phyloP scores from a whole-genome alignment of 2,329 filamentous ascomycete genomes.

The Fusarium floridanum region DNA sequence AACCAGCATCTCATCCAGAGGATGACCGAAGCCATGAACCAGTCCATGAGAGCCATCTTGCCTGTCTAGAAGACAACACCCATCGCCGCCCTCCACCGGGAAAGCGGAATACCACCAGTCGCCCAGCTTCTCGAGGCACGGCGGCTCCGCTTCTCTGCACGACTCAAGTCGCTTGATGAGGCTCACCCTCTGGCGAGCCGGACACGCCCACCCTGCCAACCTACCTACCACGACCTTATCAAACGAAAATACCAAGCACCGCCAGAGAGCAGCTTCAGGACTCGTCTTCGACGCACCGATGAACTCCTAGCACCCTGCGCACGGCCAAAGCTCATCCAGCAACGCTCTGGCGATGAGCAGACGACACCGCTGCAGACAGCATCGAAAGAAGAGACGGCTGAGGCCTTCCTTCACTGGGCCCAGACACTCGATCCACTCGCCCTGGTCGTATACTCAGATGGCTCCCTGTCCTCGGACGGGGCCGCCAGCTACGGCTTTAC shows the following conservation, averaged over 20 bases:
- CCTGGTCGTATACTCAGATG: conserved; percentile 26
- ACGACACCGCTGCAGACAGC: not conserved
- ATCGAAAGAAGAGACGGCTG: not conserved
- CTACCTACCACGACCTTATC: not conserved
- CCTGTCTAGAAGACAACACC: conserved; percentile 1
- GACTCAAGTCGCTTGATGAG: not conserved
- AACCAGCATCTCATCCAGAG: conserved; percentile 15
- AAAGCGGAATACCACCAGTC: conserved; percentile 10
- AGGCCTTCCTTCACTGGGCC: not conserved
- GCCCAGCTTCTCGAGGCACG: conserved; percentile 17
- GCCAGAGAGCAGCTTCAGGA: not conserved
- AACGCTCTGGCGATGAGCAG: not conserved
- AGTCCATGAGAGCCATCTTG: not conserved
- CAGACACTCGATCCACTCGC: not conserved
- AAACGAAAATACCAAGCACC: conserved; percentile 20
- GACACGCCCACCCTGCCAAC: conserved; percentile 4
- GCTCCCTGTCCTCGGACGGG: conserved; percentile 11
- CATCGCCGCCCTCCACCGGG: conserved; percentile 14
- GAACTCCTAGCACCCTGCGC: conserved; percentile 12
- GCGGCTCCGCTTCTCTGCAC: conserved; percentile 18
- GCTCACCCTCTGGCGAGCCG: conserved; percentile 31
- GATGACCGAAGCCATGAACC: conserved; percentile 9
- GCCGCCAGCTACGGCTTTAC: conserved; percentile 24
- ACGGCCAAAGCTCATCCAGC: conserved; percentile 7
- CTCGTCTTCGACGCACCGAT: conserved; percentile 16